These are phyloP conservation scores for Fusarium zealandicum DNA, from an alignment of 2,329 filamentous ascomycete species.

Conservation along the genomic window DNA sequence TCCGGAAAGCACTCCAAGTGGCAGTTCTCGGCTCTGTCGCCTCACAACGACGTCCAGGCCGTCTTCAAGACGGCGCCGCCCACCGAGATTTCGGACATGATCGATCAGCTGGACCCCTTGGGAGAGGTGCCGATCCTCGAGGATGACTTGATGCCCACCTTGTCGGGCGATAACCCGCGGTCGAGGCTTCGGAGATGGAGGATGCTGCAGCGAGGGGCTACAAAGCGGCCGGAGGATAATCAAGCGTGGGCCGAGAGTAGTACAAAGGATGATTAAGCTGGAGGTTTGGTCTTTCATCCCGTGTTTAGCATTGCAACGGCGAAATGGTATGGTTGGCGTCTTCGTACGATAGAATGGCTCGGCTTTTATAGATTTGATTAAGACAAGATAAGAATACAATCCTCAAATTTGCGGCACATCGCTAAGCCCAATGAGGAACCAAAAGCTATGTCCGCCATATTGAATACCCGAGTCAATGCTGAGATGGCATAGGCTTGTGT, in stretches of 20 bases:
- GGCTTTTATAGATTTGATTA: too few species aligned
- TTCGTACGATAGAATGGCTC: neutral
- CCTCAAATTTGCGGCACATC: too few species aligned
- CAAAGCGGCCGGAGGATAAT: conserved; percentile 16
- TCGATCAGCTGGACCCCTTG: conserved; percentile 46
- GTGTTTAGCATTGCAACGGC: conserved; percentile 19
- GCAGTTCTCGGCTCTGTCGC: conserved; percentile 58
- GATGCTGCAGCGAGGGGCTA: conserved; percentile 33
- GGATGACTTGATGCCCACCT: conserved; percentile 43
- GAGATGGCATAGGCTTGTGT: too few species aligned
- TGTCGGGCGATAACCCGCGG: conserved; percentile 39
- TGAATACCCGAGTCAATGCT: too few species aligned
- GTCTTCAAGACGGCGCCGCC: conserved; percentile 68
- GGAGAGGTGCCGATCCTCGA: conserved; percentile 46
- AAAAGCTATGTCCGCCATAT: too few species aligned
- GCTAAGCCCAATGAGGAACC: too few species aligned
- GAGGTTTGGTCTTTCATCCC: neutral
- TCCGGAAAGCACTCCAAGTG: conserved; percentile 43
- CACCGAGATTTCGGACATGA: conserved; percentile 45
- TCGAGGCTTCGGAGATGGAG: conserved; percentile 32
- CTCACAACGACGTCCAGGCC: conserved; percentile 66
- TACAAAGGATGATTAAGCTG: conserved; percentile 17
- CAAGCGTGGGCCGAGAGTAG: conserved; percentile 25
- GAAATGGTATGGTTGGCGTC: conserved; percentile 16
- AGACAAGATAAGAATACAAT: too few species aligned